Conservation (phyloP, 164 flowering plant genomes). For the Cinnamomum chago region DNA sequence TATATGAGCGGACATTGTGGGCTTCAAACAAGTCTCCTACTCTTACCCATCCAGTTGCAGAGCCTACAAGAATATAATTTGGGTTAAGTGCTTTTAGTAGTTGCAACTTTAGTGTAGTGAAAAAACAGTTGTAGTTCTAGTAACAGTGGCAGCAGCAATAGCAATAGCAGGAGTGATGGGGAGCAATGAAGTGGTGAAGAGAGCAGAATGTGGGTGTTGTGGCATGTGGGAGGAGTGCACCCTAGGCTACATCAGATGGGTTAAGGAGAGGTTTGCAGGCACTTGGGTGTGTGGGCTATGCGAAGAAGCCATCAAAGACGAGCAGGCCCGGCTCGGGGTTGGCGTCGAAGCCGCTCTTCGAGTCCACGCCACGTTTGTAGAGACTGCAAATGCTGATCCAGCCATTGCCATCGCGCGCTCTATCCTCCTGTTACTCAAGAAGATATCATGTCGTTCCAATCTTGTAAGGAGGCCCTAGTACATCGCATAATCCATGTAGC, state of each 20-base stretch:
- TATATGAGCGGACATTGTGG: too few species aligned
- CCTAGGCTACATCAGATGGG: conserved; percentile 17
- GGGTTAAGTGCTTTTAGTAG: neutral
- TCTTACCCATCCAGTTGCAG: neutral
- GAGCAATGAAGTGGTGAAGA: conserved; percentile 18
- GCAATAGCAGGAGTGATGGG: neutral
- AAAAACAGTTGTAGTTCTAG: neutral
- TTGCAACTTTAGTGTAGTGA: neutral
- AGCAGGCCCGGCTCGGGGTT: conserved; percentile 21
- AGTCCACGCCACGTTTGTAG: conserved; percentile 16
- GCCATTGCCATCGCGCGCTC: conserved; percentile 10
- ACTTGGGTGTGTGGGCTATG: conserved; percentile 27
- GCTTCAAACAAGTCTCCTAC: too few species aligned
- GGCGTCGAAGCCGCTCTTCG: conserved; percentile 19
- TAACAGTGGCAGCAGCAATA: neutral
- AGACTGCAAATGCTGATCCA: conserved; percentile 12
- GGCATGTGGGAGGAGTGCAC: conserved; percentile 29
- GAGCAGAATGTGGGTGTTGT: conserved; percentile 23
- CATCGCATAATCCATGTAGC: too few species aligned
- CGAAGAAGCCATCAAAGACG: conserved; percentile 27
- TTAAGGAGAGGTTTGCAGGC: conserved; percentile 19
- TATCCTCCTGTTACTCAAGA: conserved; percentile 20
- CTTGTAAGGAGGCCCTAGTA: neutral
- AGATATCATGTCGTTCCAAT: conserved; percentile 11
- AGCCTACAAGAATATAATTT: neutral